Percentiles rank a stretch among this genome's conserved stretches.
phyloP scores from a whole-genome alignment of 78 protist genomes.

The Dictyostelium intermedium region DNA sequence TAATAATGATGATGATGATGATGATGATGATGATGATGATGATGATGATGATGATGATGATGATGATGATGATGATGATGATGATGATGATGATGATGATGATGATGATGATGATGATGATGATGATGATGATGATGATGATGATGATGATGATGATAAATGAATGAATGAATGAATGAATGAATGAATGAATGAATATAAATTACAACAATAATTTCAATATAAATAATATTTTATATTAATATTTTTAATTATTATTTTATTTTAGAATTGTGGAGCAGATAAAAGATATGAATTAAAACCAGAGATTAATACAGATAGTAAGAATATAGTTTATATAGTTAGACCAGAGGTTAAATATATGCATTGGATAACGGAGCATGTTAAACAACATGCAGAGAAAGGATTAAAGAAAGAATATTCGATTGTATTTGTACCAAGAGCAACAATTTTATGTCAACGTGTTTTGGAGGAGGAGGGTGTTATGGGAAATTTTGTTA shows the following conservation, averaged over 20 bases:
- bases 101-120: neutral
- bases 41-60: neutral
- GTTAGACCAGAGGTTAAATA: conserved; percentile 76
- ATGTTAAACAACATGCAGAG: conserved; percentile 21
- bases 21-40: neutral
- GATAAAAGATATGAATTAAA: conserved; percentile 83
- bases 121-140: no score
- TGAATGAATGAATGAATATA: no score
- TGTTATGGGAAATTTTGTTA: conserved; percentile 56
- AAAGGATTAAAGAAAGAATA: conserved; percentile 28
- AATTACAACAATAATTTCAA: no score
- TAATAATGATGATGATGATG: neutral
- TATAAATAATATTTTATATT: no score
- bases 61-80: neutral
- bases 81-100: no score
- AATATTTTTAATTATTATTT: no score
- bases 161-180: no score
- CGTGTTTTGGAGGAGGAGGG: conserved; percentile 92
- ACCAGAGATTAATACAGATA: conserved; percentile 69
- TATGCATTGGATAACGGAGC: conserved; percentile 52
- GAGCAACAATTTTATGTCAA: conserved; percentile 87
- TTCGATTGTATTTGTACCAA: conserved; percentile 85
- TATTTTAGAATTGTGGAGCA: conserved; percentile 85
- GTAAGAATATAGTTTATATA: conserved; percentile 78
- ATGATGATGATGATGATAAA: no score